Evolutionary conservation across 176 grass and related monocot species (phyloP).

Genomic region (Triticum timopheevii): DNA sequence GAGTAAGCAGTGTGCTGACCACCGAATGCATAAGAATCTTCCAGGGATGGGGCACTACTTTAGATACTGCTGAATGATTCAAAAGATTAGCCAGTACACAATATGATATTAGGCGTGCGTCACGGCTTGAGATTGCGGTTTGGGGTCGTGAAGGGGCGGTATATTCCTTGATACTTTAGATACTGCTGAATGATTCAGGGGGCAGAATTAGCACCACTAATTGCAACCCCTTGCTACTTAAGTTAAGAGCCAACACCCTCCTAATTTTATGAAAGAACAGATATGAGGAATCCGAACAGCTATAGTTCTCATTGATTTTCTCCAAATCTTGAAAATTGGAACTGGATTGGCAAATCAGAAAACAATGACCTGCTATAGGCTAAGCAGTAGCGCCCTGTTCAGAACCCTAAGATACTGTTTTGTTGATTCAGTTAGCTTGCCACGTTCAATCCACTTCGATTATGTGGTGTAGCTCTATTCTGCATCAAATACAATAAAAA

Average conservation of each 20-base stretch:
- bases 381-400: not conserved
- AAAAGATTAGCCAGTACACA: not conserved
- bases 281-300: not conserved
- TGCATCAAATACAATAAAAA: not conserved
- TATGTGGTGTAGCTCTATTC: conserved; percentile 10
- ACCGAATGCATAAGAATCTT: conserved; percentile 31
- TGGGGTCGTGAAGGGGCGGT: not conserved
- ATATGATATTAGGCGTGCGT: conserved; percentile 18
- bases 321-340: not conserved
- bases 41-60: conserved; percentile 18
- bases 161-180: conserved; percentile 24
- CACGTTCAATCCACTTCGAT: conserved; percentile 33
- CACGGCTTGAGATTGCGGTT: conserved; percentile 7
- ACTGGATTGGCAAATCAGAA: conserved; percentile 14
- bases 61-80: conserved; percentile 30
- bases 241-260: conserved; percentile 12
- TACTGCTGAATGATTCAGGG: not conserved
- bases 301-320: not conserved
- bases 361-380: conserved; percentile 11
- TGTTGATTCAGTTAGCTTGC: conserved; percentile 3
- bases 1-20: conserved; percentile 19
- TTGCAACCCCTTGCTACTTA: conserved; percentile 14
- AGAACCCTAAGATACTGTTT: conserved; percentile 15
- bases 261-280: not conserved
- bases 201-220: conserved; percentile 19